Base-by-base conservation (phyloP, 1,139 yeast genomes). In the Tardiomyces blankii region DNA sequence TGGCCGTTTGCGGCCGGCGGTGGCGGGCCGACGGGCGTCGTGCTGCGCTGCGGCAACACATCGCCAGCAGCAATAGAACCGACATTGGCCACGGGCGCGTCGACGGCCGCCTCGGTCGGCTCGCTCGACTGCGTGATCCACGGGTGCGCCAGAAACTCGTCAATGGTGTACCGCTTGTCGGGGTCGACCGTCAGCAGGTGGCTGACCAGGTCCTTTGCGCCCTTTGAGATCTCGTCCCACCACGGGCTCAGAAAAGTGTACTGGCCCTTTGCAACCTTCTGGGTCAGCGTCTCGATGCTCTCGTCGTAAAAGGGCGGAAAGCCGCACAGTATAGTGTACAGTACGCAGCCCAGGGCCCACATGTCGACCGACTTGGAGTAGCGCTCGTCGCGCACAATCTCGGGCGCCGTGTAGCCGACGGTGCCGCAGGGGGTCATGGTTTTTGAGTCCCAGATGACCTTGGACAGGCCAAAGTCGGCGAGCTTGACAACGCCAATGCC, bases 401-500 rank as follows among this genome's bases (percentile, higher is more conserved):
- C 99, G 0, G 99, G 99, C 0, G 96, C 83, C 8, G 93, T 98
- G 50, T 78, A 78, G 51, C 78, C 83, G 0, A 95, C 95, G 1
- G 99, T 91, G 0, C 91, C 91, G 27, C 82, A 89, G 63, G 82
- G 82, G 0, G 97, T 89, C 48, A 80, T 87, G 7, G 94, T 86
- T 44, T 87, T 74, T 12, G 79, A 70, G 49, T 78, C 78, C 16
- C 68, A 58, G 44, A 91, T 66, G 32, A 93, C 67, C 62, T 88
- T 89, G 1, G 98, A 98, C 1, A 98, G 93, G 23, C 99, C 99
- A 65, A 93, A 93, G 65, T 93, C 99, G n/a, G 98, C 91, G 46
- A 93, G 77, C 63, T 88, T 88, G 49, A 91, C 72, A 95, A 87
- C 42, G 98, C 99, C 21, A 82, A 65, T 38, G 46, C 73, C 66